Evolutionary conservation across 2,329 filamentous ascomycete genomes (phyloP).

Genomic region (Trichophyton simii): DNA sequence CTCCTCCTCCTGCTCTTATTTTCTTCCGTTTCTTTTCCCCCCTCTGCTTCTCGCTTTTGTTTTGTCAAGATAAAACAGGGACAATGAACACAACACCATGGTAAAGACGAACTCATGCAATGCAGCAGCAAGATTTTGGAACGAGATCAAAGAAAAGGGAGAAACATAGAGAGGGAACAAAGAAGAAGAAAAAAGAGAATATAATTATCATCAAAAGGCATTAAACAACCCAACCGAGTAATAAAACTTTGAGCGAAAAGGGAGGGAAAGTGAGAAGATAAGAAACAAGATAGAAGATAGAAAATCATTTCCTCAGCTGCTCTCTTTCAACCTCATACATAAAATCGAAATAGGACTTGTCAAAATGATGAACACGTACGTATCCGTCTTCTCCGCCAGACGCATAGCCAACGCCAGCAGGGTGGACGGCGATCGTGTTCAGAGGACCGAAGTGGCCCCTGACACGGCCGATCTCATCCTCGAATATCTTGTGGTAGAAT

Average conservation of each 20-base stretch:
- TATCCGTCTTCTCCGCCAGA: conserved; percentile 97
- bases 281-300: background rate
- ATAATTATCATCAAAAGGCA: background rate
- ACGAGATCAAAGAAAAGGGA: background rate
- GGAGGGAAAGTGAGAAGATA: background rate
- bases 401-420: conserved; percentile 82
- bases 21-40: background rate
- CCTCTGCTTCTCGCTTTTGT: background rate
- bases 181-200: background rate
- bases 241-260: background rate
- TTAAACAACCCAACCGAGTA: background rate
- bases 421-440: conserved; percentile 91
- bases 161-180: background rate
- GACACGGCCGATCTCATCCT: conserved; percentile 96
- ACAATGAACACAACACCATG: background rate
- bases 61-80: background rate
- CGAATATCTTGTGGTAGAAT: conserved; percentile 99
- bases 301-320: conserved; percentile 34
- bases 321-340: conserved; percentile 97
- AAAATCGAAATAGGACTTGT: conserved; percentile 98
- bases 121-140: background rate
- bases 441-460: conserved; percentile 92
- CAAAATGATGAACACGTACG: conserved; percentile 95
- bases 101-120: background rate
- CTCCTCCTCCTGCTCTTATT: background rate